Conservation (phyloP, 1,284 basidiomycete genomes). For the Trichosporon sp. region DNA sequence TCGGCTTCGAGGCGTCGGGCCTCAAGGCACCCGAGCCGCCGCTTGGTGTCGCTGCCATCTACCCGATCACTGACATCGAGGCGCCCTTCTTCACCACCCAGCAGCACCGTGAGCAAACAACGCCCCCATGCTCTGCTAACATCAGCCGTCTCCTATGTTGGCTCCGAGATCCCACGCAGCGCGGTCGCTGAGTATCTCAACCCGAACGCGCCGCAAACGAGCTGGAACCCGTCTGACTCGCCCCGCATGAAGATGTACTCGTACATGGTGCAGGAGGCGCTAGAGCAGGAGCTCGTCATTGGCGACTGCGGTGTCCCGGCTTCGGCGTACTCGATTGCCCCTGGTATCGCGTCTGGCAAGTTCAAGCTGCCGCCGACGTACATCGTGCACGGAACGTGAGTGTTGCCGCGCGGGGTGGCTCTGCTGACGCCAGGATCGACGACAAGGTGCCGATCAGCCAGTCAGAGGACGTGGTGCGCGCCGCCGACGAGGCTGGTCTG, state of each 20-base stretch:
- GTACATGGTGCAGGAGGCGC: neutral
- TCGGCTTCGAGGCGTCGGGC: conserved; percentile 15
- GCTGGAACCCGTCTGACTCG: neutral
- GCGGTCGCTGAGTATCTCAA: neutral
- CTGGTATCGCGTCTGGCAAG: conserved; percentile 8
- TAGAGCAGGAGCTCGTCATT: neutral
- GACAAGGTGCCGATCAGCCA: conserved; percentile 17
- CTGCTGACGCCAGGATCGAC: conserved; percentile 5
- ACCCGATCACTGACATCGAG: conserved; percentile 17
- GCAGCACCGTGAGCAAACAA: conserved; percentile 13
- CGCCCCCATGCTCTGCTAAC: neutral
- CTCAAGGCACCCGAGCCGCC: conserved; percentile 8
- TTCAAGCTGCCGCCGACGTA: conserved; percentile 9
- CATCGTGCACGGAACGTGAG: conserved; percentile 16
- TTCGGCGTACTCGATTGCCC: neutral
- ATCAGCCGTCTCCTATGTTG: neutral
- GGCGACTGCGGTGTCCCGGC: neutral
- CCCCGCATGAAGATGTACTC: neutral
- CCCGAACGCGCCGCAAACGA: neutral
- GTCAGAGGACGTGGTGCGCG: conserved; percentile 11
- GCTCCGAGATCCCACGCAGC: neutral
- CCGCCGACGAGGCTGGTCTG: neutral
- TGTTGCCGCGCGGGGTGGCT: neutral
- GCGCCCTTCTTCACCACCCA: conserved; percentile 15
- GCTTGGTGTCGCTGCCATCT: conserved; percentile 9